phyloP scores from a whole-genome alignment of 495 filamentous ascomycete species.

The Hypomontagnella monticulosa region DNA sequence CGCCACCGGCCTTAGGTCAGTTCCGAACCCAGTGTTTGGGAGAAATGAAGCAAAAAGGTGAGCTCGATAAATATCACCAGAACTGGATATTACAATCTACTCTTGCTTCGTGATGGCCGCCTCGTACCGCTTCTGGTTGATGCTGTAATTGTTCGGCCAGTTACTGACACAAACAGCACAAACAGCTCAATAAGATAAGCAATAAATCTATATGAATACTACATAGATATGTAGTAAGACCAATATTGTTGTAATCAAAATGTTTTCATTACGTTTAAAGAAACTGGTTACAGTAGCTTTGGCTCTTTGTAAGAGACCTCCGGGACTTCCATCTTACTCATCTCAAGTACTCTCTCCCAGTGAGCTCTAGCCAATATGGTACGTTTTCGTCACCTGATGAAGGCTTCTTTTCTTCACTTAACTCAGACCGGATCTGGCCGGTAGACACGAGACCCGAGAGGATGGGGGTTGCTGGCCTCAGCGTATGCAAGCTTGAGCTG shows the following conservation, averaged over 20 bases:
- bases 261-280: constrained; percentile 9
- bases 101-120: too few species aligned
- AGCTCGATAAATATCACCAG: too few species aligned
- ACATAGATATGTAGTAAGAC: too few species aligned
- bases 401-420: not conserved
- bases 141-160: too few species aligned
- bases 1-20: too few species aligned
- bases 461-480: constrained; percentile 9
- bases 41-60: too few species aligned
- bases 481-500: not conserved
- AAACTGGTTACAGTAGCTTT: not conserved
- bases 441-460: constrained; percentile 2
- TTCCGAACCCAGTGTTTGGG: too few species aligned
- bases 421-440: not conserved
- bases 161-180: too few species aligned
- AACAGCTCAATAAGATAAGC: constrained; percentile 15
- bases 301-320: constrained; percentile 11
- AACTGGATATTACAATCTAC: too few species aligned
- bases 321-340: constrained; percentile 18
- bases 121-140: too few species aligned
- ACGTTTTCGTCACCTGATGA: not conserved
- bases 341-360: not conserved
- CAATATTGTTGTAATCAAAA: constrained; percentile 9
- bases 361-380: not conserved
- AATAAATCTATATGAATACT: constrained; percentile 18